These are phyloP conservation scores for Lachnellula arida DNA, from an alignment of 2,329 filamentous ascomycete species.

Conservation along the genomic window DNA sequence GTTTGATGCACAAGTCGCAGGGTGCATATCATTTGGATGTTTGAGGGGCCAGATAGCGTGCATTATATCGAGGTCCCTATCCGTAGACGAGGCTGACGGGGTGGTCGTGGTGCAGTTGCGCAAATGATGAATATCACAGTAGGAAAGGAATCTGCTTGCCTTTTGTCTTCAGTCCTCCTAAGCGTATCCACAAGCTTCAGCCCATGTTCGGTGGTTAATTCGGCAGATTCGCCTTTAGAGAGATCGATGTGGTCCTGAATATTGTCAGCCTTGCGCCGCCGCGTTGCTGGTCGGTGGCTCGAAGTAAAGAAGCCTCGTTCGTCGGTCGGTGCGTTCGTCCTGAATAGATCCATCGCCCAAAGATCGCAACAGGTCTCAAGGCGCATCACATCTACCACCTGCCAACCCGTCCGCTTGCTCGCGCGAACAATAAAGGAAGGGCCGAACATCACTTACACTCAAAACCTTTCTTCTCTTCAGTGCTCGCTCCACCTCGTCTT, in stretches of 20 bases:
- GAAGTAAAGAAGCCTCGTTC: slow-evolving; percentile 7
- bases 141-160: slow-evolving; percentile 59
- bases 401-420: not conserved
- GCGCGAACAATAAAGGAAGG: slow-evolving; percentile 5
- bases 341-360: slow-evolving; percentile 16
- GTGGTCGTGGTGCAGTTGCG: not conserved
- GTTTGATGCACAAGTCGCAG: not conserved
- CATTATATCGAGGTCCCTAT: slow-evolving; percentile 1
- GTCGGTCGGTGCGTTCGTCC: slow-evolving; percentile 16
- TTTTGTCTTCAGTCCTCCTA: slow-evolving; percentile 74
- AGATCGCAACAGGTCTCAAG: slow-evolving; percentile 13
- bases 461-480: slow-evolving; percentile 55
- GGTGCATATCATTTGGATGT: not conserved
- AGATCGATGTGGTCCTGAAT: slow-evolving; percentile 23
- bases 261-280: slow-evolving; percentile 28
- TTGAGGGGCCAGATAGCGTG: slow-evolving; percentile 9
- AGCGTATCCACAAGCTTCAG: slow-evolving; percentile 71
- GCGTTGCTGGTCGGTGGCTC: slow-evolving; percentile 4
- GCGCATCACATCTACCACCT: slow-evolving; percentile 2
- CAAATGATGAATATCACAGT: not conserved
- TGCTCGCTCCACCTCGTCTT: slow-evolving; percentile 49
- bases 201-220: slow-evolving; percentile 67
- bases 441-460: slow-evolving; percentile 42
- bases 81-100: slow-evolving; percentile 13
- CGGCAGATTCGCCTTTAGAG: slow-evolving; percentile 49